Evolutionary conservation across 305 asterid species (phyloP), one percentile per base, ranked within the genome.

Genomic region (Solanum hybrid): DNA sequence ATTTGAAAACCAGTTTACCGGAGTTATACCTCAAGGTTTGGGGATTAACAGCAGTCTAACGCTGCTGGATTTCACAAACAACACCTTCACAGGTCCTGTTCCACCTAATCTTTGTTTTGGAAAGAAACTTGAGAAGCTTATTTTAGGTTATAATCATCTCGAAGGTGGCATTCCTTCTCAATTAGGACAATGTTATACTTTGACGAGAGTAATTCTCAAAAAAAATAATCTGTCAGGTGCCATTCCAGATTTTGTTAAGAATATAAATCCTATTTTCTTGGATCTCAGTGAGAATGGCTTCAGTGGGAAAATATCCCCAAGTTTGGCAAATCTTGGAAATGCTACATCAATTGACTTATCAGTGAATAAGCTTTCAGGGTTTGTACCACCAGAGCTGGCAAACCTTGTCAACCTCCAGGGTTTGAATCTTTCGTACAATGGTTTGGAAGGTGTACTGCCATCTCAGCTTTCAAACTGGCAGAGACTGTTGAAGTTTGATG

Each of bases 11-110:
- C 92, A 67, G 64, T 94, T 96, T 86, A 90, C 92, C 2, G 99
- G 99, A 76, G 92, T 91, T 40, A 82, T 97, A 90, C 99, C 99
- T 89, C 97, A 93, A 84, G 94, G 96, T 22, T 92, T 96, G 93
- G 99, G 99, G 88, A 84, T 95, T 88, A 94, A 97, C 90, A 91
- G 93, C 89, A 94, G 93, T 95, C 92, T 97, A 81, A 90, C 77
- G 4, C 29, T 20, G 86, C 71, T 97, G 28, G 98, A 97, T 85
- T 91, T 96, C 89, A 93, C 97, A 5, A 84, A 92, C 82, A 97
- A 96, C 93, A 91, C 78, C 88, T 97, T 97, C 92, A 89, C 92
- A 2, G 99, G 99, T 87, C 95, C 93, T 73, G 94, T 97, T 89
- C 98, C 98, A 2, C 95, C 97, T 5, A 89, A 92, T 88, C 94